Evolutionary conservation across 148 eudicot species (phyloP).

Genomic region (Pharnaceum exiguum): DNA sequence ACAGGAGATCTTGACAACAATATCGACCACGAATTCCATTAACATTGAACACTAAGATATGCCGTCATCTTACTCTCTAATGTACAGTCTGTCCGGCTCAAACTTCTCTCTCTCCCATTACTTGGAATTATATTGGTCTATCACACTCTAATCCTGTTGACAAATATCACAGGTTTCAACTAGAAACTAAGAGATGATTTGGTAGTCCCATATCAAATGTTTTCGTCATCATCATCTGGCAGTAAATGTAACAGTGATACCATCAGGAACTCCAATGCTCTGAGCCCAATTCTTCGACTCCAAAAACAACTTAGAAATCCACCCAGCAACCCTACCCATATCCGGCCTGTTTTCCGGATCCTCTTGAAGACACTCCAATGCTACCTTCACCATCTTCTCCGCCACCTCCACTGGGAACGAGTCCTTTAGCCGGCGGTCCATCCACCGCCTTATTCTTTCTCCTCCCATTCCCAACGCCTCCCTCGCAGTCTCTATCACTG

Average conservation of each 20-base stretch:
- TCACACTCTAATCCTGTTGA: too few relatives aligned
- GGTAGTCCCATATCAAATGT: too few relatives aligned
- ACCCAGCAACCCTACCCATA: slow-evolving; percentile 77
- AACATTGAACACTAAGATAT: too few relatives aligned
- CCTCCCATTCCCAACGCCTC: slow-evolving; percentile 45
- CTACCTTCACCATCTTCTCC: slow-evolving; percentile 48
- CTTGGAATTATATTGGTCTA: too few relatives aligned
- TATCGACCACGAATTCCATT: too few relatives aligned
- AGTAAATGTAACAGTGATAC: slow-evolving; percentile 53
- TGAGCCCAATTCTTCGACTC: slow-evolving; percentile 75
- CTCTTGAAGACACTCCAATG: slow-evolving; percentile 62
- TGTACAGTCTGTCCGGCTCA: too few relatives aligned
- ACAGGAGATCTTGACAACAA: too few relatives aligned
- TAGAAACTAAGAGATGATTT: too few relatives aligned
- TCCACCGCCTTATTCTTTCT: slow-evolving; percentile 67
- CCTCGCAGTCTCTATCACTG: slow-evolving; percentile 68
- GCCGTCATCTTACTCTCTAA: too few relatives aligned
- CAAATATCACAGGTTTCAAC: too few relatives aligned
- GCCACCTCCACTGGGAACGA: slow-evolving; percentile 88
- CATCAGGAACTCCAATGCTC: slow-evolving; percentile 46
- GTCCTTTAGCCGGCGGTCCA: slow-evolving; percentile 69
- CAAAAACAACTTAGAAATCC: slow-evolving; percentile 69
- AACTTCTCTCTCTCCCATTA: too few relatives aligned
- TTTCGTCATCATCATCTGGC: slow-evolving; percentile 48
- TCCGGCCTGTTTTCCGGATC: slow-evolving; percentile 77